Base-by-base conservation (phyloP, 495 filamentous ascomycete genomes). In the Achaetomiella virescens region DNA sequence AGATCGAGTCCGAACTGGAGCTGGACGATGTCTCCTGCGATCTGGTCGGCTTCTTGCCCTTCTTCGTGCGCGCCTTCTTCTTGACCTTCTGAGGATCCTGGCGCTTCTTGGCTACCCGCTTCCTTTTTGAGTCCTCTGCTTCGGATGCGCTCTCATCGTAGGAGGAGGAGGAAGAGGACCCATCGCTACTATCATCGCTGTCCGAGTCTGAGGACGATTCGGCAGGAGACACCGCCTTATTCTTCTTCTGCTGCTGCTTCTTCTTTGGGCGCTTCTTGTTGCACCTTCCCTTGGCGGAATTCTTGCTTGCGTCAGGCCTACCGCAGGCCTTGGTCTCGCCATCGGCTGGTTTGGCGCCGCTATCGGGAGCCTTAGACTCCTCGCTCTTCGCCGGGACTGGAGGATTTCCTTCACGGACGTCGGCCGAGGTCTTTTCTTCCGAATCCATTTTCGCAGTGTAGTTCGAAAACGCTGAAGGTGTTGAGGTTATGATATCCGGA, bases 41-140 rank as follows among this genome's bases (percentile, higher is more conserved):
- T 52, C 51, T 61, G 54, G 50, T 20, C 8, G 21, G 31, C 61
- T 67, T 63, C 43, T 60, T 63, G 6, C 40, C 29, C 51, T 69
- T 69, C 56, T 61, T 68, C 0, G 54, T 1, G 2, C 66, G 61
- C 43, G 64, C 51, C 54, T 73, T 76, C 64, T 73, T 75, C 51
- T 72, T 76, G 35, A 65, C 41, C 44, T 70, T 73, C 29, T 64
- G 64, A 14, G 42, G 22, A 14, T 70, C 65, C 25, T 67, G 71
- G 3, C 64, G 68, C 66, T 77, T 79, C 67, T 69, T 75, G 46
- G 69, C 60, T n/a, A 61, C 55, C 37, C 64, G 68, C 61, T 76
- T 76, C 52, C 68, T 75, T 61, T 70, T 74, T 48, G 64, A 37
- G 15, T 41, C 50, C 41, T 70, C 72, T 5, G 61, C 60, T 36